These are phyloP conservation scores for Diplocarpon rosae DNA, from an alignment of 2,329 filamentous ascomycete genomes.

Conservation along the genomic window DNA sequence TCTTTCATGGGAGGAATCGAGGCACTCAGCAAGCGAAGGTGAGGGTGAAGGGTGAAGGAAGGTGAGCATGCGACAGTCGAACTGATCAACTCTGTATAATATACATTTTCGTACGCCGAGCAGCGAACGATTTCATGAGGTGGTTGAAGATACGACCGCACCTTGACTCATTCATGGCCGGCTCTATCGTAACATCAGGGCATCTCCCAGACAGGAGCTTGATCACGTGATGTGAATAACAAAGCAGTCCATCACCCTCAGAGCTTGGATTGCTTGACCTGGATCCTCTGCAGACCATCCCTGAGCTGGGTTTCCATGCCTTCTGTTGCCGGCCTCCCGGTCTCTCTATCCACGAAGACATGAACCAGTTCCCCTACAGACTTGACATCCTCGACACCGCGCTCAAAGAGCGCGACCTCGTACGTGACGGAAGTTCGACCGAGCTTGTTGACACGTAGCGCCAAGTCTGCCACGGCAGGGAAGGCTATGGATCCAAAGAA, in stretches of 20 bases:
- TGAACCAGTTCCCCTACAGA: constrained; percentile 81
- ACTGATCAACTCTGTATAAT: no score
- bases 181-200: neutral
- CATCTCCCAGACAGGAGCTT: neutral
- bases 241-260: constrained; percentile 2
- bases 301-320: constrained; percentile 55
- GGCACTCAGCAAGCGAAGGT: no score
- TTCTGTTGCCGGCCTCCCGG: constrained; percentile 51
- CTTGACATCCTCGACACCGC: constrained; percentile 60
- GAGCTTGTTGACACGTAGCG: constrained; percentile 70
- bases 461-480: constrained; percentile 71
- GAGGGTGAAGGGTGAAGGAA: no score
- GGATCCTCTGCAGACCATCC: constrained; percentile 45
- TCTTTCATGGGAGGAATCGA: no score
- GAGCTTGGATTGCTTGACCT: constrained; percentile 28
- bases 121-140: no score
- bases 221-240: neutral
- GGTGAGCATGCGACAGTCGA: no score
- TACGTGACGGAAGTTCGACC: constrained; percentile 83
- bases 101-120: no score
- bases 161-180: no score
- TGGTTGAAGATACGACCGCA: no score
- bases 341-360: constrained; percentile 72
- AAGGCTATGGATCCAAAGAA: constrained; percentile 77
- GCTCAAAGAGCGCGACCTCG: constrained; percentile 77